These are phyloP conservation scores for Mucor lusitanicus DNA, from an alignment of 371 early-diverging fungal species.

Conservation along the genomic window DNA sequence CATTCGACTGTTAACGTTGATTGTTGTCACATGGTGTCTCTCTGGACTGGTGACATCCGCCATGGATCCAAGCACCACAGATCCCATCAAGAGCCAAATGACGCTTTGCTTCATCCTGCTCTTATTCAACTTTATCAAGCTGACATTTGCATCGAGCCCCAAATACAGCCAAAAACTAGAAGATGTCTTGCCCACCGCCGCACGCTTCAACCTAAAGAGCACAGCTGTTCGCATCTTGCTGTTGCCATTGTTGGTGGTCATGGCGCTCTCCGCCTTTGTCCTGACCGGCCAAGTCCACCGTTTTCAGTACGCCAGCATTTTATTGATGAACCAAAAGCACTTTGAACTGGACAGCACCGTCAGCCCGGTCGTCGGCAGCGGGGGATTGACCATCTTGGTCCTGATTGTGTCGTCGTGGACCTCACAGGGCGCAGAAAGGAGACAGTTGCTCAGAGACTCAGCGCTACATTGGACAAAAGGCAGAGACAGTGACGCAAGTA, in stretches of 20 bases:
- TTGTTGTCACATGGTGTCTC: slow-evolving; percentile 54
- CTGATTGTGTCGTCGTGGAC: slow-evolving; percentile 63
- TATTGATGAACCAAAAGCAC: slow-evolving; percentile 36
- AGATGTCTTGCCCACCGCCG: slow-evolving; percentile 37
- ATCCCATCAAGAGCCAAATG: slow-evolving; percentile 60
- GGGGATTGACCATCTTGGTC: slow-evolving; percentile 36
- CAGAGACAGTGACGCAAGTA: not conserved
- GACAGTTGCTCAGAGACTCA: slow-evolving; percentile 49
- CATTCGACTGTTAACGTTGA: slow-evolving; percentile 58
- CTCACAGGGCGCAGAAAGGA: slow-evolving; percentile 36
- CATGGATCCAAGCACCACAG: slow-evolving; percentile 43
- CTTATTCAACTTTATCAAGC: slow-evolving; percentile 49
- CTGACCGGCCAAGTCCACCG: slow-evolving; percentile 48
- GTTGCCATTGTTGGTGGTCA: slow-evolving; percentile 50
- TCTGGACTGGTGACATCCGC: slow-evolving; percentile 46
- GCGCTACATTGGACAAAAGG: slow-evolving; percentile 34
- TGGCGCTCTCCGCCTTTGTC: slow-evolving; percentile 54
- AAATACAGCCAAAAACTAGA: slow-evolving; percentile 40
- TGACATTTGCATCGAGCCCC: slow-evolving; percentile 52
- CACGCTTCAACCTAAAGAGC: slow-evolving; percentile 35
- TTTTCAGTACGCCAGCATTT: slow-evolving; percentile 46
- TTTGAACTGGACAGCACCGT: slow-evolving; percentile 28
- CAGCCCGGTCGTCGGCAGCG: slow-evolving; percentile 10
- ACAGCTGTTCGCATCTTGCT: slow-evolving; percentile 51
- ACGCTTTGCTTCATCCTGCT: slow-evolving; percentile 48